Conservation (phyloP, 179 eudicot species). For the Beta macrorhiza region DNA sequence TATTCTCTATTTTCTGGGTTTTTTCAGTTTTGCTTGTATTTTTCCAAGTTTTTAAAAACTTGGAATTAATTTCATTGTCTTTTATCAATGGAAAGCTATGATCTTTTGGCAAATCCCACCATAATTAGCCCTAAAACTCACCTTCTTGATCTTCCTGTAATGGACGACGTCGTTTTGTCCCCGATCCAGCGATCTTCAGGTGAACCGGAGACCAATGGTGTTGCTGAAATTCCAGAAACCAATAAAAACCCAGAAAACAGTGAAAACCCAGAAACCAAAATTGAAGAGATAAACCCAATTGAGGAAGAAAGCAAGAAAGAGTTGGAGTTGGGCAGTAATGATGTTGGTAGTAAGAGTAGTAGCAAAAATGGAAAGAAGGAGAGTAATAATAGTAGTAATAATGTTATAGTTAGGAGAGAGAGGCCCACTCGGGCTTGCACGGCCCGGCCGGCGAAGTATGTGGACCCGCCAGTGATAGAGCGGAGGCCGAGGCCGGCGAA, state of each 20-base stretch:
- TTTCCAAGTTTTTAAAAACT: background rate
- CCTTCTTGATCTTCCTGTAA: slow-evolving; percentile 42
- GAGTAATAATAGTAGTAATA: slow-evolving; percentile 19
- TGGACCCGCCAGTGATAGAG: slow-evolving; percentile 57
- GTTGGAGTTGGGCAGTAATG: slow-evolving; percentile 11
- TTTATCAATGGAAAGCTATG: slow-evolving; percentile 33
- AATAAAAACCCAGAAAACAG: slow-evolving; percentile 10
- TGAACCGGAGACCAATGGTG: slow-evolving; percentile 27
- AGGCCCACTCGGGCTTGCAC: slow-evolving; percentile 93
- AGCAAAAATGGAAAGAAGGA: slow-evolving; percentile 18
- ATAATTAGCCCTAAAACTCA: slow-evolving; percentile 33
- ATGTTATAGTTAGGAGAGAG: slow-evolving; percentile 53
- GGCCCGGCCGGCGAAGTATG: slow-evolving; percentile 60
- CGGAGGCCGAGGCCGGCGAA: slow-evolving; percentile 44
- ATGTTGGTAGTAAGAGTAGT: slow-evolving; percentile 24
- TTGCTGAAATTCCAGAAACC: slow-evolving; percentile 18
- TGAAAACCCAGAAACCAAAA: slow-evolving; percentile 5
- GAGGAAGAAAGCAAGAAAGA: slow-evolving; percentile 17
- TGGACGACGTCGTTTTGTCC: slow-evolving; percentile 43
- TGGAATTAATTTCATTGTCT: background rate
- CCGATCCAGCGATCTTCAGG: slow-evolving; percentile 56
- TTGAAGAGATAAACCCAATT: slow-evolving; percentile 18
- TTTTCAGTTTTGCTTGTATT: background rate
- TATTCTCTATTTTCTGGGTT: background rate
- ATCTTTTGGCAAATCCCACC: slow-evolving; percentile 33